Evolutionary conservation across 345 rosid species (phyloP), one percentile per base, ranked within the genome.

Genomic region (Physaria fendleri): DNA sequence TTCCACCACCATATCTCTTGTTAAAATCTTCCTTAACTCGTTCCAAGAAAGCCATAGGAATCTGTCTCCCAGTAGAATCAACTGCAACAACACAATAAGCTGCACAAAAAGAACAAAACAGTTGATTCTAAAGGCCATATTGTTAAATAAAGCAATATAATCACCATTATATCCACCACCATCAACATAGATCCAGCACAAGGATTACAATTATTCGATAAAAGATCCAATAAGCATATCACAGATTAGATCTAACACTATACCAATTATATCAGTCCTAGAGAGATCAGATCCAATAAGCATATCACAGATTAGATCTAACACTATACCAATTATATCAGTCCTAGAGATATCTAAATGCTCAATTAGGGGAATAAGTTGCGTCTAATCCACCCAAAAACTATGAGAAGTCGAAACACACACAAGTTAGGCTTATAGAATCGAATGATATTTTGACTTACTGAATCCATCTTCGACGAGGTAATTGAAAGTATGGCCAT

Each of bases 41-140:
- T 60, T 94, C 97, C 66, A 94, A 58, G 65, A 78, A 85, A 15
- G 88, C 99, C 77, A 94, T 94, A 34, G 99, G 92, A 71, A 87
- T 68, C 78, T 87, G 82, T 34, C 92, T 83, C 37, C 95, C 96
- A 29, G 87, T 95, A 56, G 97, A 74, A 73, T 90, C 97, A 64
- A 74, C 79, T 2, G 99, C 97, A 62, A 93, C 99, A 49, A 93
- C 94, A 37, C 97, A 93, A 62, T 83, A 93, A 6, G 95, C 99
- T 93, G 82, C 80, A 73, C 55, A 63, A 41, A 53, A 24, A 39
- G 0, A 70, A 32, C 46, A 55, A 48, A 51, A 5, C 10, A 4
- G 21, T 17, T 55, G 24, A 4, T 32, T 32, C 2, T 23, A n/a
- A n/a, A n/a, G n/a, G n/a, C n/a, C n/a, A n/a, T n/a, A n/a, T n/a